Conservation (phyloP, 495 filamentous ascomycete genomes). For the Terfezia claveryi region DNA sequence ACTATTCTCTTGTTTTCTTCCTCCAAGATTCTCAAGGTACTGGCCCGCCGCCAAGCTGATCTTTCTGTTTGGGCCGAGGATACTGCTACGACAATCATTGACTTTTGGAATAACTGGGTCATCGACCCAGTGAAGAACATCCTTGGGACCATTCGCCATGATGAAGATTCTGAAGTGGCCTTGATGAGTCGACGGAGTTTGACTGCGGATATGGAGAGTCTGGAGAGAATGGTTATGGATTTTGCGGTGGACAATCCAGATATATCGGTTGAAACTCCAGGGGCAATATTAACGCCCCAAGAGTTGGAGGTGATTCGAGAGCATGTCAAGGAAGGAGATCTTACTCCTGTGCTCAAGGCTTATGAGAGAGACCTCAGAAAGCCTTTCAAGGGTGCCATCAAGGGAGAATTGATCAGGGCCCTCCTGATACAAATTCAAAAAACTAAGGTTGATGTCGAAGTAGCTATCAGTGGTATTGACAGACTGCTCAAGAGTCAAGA, state of each 20-base stretch:
- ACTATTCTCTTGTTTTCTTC: constrained; percentile 47
- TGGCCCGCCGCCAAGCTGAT: constrained; percentile 46
- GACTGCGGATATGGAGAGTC: constrained; percentile 64
- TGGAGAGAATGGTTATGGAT: constrained; percentile 95
- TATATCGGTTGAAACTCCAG: constrained; percentile 5
- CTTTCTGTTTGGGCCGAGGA: constrained; percentile 55
- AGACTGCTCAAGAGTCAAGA: constrained; percentile 84
- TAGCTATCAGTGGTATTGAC: constrained; percentile 88
- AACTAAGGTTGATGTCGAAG: constrained; percentile 93
- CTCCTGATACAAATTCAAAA: constrained; percentile 94
- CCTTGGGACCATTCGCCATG: constrained; percentile 77
- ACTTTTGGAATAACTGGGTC: constrained; percentile 94
- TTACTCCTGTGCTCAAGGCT: constrained; percentile 71
- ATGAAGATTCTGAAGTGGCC: constrained; percentile 72
- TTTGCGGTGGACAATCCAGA: constrained; percentile 62
- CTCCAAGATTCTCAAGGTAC: constrained; percentile 54
- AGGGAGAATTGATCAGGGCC: constrained; percentile 70
- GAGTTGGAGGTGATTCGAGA: constrained; percentile 47
- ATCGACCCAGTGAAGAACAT: constrained; percentile 62
- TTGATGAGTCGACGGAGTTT: constrained; percentile 86
- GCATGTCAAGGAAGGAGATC: constrained; percentile 71
- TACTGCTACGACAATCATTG: constrained; percentile 50
- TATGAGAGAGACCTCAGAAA: constrained; percentile 70
- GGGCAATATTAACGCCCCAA: constrained; percentile 26
- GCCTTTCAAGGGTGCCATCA: constrained; percentile 57